Percentiles rank a stretch among this genome's conserved stretches.
Conservation (phyloP, 148 eudicot genomes). For the Beta vulgaris region DNA sequence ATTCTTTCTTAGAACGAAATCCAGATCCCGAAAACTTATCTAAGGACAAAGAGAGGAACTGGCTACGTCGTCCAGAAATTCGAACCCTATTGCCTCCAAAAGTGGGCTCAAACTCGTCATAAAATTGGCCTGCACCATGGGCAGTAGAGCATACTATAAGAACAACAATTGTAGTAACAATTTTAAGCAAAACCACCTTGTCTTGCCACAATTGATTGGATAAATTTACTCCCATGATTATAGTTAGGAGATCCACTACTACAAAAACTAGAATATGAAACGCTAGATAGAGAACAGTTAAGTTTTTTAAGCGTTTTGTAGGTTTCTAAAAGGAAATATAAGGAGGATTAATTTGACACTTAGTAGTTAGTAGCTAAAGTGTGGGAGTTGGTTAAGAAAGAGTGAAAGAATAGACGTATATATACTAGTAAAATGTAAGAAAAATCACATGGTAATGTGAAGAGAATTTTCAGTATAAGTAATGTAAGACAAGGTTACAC, state of each 20-base stretch:
- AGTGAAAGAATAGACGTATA: neutral
- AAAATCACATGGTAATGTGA: neutral
- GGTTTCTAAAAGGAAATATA: neutral
- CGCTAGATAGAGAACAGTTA: too few species aligned
- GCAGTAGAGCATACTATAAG: conserved; percentile 13
- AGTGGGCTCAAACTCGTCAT: conserved; percentile 38
- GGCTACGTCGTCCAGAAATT: too few species aligned
- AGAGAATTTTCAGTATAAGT: neutral
- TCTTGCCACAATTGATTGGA: neutral
- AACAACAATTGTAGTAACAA: conserved; percentile 12
- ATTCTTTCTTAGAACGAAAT: too few species aligned
- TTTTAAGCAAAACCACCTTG: too few species aligned
- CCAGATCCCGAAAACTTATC: too few species aligned
- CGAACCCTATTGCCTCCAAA: too few species aligned
- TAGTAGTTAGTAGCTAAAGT: neutral
- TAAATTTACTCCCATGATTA: neutral
- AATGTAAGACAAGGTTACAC: neutral
- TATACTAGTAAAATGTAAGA: conserved; percentile 15
- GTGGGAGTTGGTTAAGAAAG: neutral
- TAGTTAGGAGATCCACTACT: too few species aligned
- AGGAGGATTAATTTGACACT: neutral
- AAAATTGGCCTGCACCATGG: conserved; percentile 28
- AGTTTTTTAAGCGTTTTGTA: too few species aligned
- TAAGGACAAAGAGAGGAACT: too few species aligned
- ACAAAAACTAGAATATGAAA: too few species aligned